Evolutionary conservation across 2,329 filamentous ascomycete genomes (phyloP), one percentile per base, ranked within the genome.

Genomic region (Trichocomaceae sp.): DNA sequence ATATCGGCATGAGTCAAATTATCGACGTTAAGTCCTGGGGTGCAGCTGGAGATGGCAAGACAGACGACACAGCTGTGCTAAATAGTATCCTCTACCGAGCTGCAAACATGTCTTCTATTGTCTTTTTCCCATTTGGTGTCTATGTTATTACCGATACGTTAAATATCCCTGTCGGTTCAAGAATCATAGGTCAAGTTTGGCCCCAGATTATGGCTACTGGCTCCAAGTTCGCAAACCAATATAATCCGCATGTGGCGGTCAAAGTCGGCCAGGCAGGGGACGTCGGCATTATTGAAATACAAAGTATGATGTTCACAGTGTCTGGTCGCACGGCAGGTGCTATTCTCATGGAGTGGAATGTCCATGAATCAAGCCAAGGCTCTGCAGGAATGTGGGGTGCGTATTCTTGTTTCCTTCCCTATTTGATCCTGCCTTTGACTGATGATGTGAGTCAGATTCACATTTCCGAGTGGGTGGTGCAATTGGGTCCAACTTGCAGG

Each of bases 71-170:
- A 0, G 39, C 44, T 0, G 45, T 57, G 1, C 49, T 67, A 2
- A 65, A 66, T 31, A 58, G 50, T 29, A 59, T 64, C 17, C 45
- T 66, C 3, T 23, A 37, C 5, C 8, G 23, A 3, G 60, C 61
- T 1, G 62, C 59, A 1, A 61, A 60, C 17, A 47, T 62, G 29
- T 62, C 60, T 3, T 54, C 61, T 62, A 71, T 92, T 59, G 79
- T 88, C 56, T 91, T 84, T 73, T 86, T 92, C 61, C 86, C 89
- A 64, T 84, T 86, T 64, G 88, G 88, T 53, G 80, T 84, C 49
- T 90, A 91, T 68, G 69, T 87, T 53, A 75, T 91, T 61, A 84
- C 81, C 44, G 77, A 82, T 62, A 91, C 87, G 1, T 74, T 91
- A 68, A 80, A 81, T 61, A 79, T 91, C 8, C 87, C 87, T 55